These are phyloP conservation scores for Aegilops bicornis DNA, from an alignment of 176 grass and related monocot species.

Conservation along the genomic window DNA sequence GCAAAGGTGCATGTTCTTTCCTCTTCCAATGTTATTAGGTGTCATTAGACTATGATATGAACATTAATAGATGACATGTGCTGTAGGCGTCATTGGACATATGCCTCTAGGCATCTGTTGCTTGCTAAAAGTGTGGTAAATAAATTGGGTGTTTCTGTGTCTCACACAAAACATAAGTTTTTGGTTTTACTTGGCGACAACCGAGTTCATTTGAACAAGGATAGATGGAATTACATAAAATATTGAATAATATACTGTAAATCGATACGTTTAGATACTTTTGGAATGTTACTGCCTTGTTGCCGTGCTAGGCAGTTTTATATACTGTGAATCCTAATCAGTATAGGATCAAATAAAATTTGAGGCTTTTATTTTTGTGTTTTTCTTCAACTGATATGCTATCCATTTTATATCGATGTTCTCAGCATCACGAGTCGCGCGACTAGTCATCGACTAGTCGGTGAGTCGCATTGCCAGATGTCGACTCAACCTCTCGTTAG, in stretches of 20 bases:
- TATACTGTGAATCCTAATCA: background rate
- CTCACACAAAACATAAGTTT: background rate
- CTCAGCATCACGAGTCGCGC: background rate
- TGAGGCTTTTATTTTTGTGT: background rate
- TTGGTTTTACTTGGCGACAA: conserved; percentile 1
- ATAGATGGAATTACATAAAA: conserved; percentile 17
- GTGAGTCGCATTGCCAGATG: too few relatives aligned
- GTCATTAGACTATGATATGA: background rate
- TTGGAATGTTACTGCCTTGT: conserved; percentile 2
- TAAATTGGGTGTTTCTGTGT: background rate
- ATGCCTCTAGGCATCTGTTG: background rate
- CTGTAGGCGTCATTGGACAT: background rate
- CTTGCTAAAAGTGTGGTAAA: background rate
- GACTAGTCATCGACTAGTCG: too few relatives aligned
- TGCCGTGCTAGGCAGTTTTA: background rate
- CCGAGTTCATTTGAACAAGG: background rate
- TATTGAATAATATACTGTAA: conserved; percentile 7
- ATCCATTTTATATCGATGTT: conserved; percentile 3
- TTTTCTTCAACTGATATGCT: background rate
- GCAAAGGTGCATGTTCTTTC: conserved; percentile 53
- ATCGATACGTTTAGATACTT: background rate
- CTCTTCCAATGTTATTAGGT: conserved; percentile 22
- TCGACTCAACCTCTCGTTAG: too few relatives aligned
- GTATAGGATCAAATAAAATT: background rate
- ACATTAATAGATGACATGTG: background rate